Evolutionary conservation across 2,329 filamentous ascomycete species (phyloP).

Genomic region (Sporothrix curviconia): DNA sequence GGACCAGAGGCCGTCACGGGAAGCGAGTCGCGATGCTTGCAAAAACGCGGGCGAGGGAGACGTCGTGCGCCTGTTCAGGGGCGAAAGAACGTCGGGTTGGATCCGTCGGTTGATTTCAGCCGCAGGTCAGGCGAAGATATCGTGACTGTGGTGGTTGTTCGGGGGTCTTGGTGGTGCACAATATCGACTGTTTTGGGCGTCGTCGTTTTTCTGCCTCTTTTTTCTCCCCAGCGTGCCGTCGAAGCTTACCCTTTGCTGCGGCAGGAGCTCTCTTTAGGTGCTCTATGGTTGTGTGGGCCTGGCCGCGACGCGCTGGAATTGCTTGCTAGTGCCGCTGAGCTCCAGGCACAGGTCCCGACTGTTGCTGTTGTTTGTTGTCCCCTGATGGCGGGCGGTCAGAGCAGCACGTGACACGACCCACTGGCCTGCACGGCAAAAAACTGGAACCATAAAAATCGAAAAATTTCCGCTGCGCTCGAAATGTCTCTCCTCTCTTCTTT

Average conservation of each 20-base stretch:
- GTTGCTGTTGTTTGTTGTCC: neutral
- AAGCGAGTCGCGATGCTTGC: neutral
- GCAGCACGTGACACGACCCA: constrained; percentile 1
- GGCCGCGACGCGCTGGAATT: constrained; percentile 10
- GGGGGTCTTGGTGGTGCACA: neutral
- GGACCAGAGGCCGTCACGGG: no score
- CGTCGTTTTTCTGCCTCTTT: constrained; percentile 4
- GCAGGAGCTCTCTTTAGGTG: no score
- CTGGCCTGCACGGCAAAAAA: neutral
- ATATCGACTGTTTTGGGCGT: neutral
- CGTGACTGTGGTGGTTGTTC: neutral
- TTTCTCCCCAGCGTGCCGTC: no score
- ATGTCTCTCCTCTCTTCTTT: constrained; percentile 38
- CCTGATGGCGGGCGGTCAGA: constrained; percentile 1
- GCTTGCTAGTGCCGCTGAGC: no score
- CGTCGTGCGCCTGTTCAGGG: neutral
- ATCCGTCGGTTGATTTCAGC: no score
- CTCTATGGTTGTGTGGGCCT: no score
- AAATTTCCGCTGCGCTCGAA: constrained; percentile 21
- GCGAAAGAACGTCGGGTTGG: no score
- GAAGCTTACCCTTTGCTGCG: no score
- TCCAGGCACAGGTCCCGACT: neutral
- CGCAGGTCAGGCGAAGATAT: no score
- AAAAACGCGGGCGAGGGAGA: neutral
- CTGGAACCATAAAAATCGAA: constrained; percentile 9